Base-by-base conservation (phyloP, 768 basidiomycete species). In the Tulasnella calospora region DNA sequence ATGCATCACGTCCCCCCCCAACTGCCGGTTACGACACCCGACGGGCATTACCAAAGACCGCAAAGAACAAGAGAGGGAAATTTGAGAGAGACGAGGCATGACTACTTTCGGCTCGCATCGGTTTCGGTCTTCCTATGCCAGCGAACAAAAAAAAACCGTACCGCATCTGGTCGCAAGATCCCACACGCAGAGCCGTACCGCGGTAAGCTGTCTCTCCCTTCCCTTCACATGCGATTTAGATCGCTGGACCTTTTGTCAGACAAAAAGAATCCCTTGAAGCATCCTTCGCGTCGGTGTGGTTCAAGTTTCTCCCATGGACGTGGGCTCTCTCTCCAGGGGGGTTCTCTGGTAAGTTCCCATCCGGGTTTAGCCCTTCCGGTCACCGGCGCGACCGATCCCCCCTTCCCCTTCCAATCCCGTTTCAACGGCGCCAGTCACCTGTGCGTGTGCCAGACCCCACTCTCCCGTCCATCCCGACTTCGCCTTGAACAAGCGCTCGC, bases 321-420 rank as follows among this genome's bases (percentile, higher is more conserved):
- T 30, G 61, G 27, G 61, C 61, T 27, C 44, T 44, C 44, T n/a
- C n/a, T 6, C 51, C n/a, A 12, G 33, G 61, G 6, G 30, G 33
- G 30, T 67, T 67, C 61, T 27, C 13, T 67, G 51, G 51, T 67
- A 27, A 17, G 61, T 67, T 67, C 61, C 61, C 61, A 67, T 67
- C 61, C 61, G 61, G 61, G 61, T 67, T 67, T 67, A 67, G 61
- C 61, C 61, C 61, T 17, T 33, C 61, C 61, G 61, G 61, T 35
- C 30, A 67, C 61, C 61, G 61, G 61, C 61, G 27, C 61, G 61
- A 67, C 61, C 61, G 61, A 67, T 30, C n/a, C 30, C 61, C n/a
- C n/a, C n/a, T n/a, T n/a, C n/a, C n/a, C n/a, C n/a, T n/a, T n/a
- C n/a, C 44, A 44, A 30, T 35, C 61, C 30, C 61, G 27, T 61